Evolutionary conservation across 192 early-diverging fungal genomes (phyloP).

Genomic region (Backusella tarrabulga): DNA sequence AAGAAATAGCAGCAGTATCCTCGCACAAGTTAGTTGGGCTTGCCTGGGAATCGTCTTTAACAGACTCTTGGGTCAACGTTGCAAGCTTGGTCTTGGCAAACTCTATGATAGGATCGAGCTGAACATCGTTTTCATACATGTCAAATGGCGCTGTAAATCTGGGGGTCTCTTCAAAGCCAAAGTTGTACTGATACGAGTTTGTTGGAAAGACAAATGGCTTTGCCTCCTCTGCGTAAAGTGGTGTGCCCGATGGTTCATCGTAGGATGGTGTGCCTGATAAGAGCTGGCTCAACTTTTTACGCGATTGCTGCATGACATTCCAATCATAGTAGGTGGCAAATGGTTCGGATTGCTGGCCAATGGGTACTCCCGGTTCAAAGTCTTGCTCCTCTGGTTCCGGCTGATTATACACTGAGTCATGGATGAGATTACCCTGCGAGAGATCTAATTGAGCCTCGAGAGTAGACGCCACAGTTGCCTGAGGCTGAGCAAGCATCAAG

Average conservation of each 20-base stretch:
- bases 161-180: background rate
- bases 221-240: background rate
- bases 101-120: background rate
- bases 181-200: background rate
- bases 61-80: background rate
- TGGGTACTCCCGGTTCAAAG: background rate
- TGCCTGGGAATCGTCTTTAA: background rate
- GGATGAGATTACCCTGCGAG: constrained; percentile 9
- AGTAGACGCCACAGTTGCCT: constrained; percentile 6
- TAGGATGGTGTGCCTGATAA: background rate
- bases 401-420: background rate
- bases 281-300: background rate
- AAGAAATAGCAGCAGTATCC: too few species aligned
- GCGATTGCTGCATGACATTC: background rate
- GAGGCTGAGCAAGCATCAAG: background rate
- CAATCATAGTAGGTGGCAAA: constrained; percentile 9
- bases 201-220: background rate
- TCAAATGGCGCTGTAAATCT: background rate
- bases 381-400: background rate
- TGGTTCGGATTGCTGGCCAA: background rate
- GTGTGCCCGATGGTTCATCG: background rate
- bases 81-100: background rate
- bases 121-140: background rate
- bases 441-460: constrained; percentile 24
- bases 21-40: too few species aligned